Base-by-base conservation (phyloP, 2,329 filamentous ascomycete genomes). In the Penicillium sp. region DNA sequence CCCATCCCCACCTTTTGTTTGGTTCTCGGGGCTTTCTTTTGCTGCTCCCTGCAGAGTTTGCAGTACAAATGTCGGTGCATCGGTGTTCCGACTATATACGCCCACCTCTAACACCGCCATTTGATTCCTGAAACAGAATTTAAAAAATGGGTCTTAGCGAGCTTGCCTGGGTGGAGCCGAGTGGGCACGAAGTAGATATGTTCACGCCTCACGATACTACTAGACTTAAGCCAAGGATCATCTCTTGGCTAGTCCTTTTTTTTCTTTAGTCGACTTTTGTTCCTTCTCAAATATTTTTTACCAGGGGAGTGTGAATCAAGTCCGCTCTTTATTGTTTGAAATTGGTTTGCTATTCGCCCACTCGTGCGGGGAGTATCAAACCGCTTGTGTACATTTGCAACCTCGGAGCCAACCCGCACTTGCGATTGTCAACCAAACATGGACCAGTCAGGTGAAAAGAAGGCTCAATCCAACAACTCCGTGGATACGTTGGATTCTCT, bases 401-500 rank as follows among this genome's bases (percentile, higher is more conserved):
- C 4, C 39, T 22, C 22, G 46, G 46, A 29, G 14, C 14, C 31
- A n/a, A 36, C 5, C 24, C 22, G 16, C 29, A 38, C 21, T 49
- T 11, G 22, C 49, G 16, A 43, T 53, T 13, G 29, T 22, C 16
- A 29, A 53, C 18, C 39, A 14, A 52, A 44, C 24, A 24, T n/a
- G 16, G 21, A 40, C 22, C 29, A n/a, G 24, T 58, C 59, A 61
- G 62, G 64, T 5, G 67, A 67, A 43, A 45, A 49, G 43, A 36
- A 51, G 2, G 52, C 49, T 16, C 55, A 59, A 24, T 52, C 51
- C n/a, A 63, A 55, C 22, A 63, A 58, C 27, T 72, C 70, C 34
- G 58, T 54, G 10, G 66, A 71, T 39, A 68, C 69, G 1, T 43
- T 64, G 13, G 58, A 55, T 16, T 55, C 62, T 11, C 55, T 54